Percentiles rank a stretch among this genome's conserved stretches.
phyloP scores from a whole-genome alignment of 2,329 filamentous ascomycete species.

The Phyllosticta paracitricarpa region DNA sequence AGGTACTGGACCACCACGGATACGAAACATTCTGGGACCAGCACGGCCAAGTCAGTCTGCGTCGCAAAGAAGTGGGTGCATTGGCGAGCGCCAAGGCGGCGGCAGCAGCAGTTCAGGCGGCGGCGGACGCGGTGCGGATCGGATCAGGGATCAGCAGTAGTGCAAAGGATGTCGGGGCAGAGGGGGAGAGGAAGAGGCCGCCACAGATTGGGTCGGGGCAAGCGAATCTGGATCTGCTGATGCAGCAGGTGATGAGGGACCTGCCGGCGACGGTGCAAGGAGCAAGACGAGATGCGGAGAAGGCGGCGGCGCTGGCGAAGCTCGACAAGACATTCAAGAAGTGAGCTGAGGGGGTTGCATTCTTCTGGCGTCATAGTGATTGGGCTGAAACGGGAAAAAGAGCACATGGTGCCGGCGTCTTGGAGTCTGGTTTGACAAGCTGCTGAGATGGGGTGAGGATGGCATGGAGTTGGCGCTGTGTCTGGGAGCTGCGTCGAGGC shows the following conservation, averaged over 20 bases:
- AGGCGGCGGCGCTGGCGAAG: slow-evolving; percentile 36
- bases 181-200: slow-evolving; percentile 11
- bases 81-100: slow-evolving; percentile 13
- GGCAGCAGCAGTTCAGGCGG: slow-evolving; percentile 17
- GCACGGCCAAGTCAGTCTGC: slow-evolving; percentile 38
- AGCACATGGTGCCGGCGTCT: neutral
- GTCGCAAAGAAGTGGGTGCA: slow-evolving; percentile 27
- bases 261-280: slow-evolving; percentile 30
- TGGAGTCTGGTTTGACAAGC: neutral
- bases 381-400: neutral
- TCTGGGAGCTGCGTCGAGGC: neutral
- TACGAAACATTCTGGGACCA: slow-evolving; percentile 42
- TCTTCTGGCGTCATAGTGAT: neutral
- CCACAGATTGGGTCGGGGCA: slow-evolving; percentile 20
- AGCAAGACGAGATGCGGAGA: slow-evolving; percentile 30
- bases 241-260: slow-evolving; percentile 38
- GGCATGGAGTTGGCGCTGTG: neutral
- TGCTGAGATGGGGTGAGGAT: neutral
- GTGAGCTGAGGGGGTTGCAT: neutral
- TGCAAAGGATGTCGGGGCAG: neutral
- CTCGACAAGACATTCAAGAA: slow-evolving; percentile 29
- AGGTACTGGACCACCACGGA: slow-evolving; percentile 39
- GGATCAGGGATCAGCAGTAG: neutral
- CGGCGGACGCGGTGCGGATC: slow-evolving; percentile 16
- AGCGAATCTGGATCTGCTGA: slow-evolving; percentile 33